Evolutionary conservation across 2,329 filamentous ascomycete species (phyloP).

Genomic region (Metarhizium brunneum): DNA sequence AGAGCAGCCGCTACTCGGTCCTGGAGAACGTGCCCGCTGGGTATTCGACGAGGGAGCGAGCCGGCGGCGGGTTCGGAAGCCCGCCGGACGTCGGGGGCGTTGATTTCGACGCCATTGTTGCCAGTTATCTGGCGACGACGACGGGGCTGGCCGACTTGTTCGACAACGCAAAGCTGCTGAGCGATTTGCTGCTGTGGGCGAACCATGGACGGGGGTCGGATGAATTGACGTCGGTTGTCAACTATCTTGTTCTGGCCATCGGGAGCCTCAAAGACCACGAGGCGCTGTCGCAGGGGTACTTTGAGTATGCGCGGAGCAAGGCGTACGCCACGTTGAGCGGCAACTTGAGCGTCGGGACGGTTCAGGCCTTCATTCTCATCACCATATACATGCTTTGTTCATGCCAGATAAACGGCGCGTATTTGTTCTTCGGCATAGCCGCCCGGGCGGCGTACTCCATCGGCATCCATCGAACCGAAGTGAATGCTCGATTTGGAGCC

Average conservation of each 20-base stretch:
- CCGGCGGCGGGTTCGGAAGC: not conserved
- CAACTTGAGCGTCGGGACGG: constrained; percentile 37
- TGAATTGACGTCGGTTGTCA: constrained; percentile 31
- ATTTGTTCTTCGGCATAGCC: constrained; percentile 44
- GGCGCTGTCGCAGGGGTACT: constrained; percentile 32
- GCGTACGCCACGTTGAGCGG: constrained; percentile 35
- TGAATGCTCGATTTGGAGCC: constrained; percentile 41
- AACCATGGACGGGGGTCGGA: constrained; percentile 21
- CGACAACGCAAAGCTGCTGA: constrained; percentile 26
- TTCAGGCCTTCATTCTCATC: constrained; percentile 40
- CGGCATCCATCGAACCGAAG: constrained; percentile 43
- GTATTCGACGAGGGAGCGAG: constrained; percentile 4
- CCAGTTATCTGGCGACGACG: constrained; percentile 30
- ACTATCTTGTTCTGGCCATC: constrained; percentile 42
- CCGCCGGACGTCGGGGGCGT: constrained; percentile 18
- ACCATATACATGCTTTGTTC: constrained; percentile 45
- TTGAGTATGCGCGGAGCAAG: constrained; percentile 38
- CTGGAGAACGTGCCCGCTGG: constrained; percentile 33
- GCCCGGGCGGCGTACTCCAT: constrained; percentile 43
- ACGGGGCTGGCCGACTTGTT: constrained; percentile 41
- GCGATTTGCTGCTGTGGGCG: constrained; percentile 34
- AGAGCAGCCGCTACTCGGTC: constrained; percentile 39
- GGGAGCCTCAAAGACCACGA: constrained; percentile 35
- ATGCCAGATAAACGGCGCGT: constrained; percentile 46
- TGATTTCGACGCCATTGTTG: constrained; percentile 20